These are phyloP conservation scores for Rubus parviflorus DNA, from an alignment of 306 rosid genomes.

Conservation along the genomic window DNA sequence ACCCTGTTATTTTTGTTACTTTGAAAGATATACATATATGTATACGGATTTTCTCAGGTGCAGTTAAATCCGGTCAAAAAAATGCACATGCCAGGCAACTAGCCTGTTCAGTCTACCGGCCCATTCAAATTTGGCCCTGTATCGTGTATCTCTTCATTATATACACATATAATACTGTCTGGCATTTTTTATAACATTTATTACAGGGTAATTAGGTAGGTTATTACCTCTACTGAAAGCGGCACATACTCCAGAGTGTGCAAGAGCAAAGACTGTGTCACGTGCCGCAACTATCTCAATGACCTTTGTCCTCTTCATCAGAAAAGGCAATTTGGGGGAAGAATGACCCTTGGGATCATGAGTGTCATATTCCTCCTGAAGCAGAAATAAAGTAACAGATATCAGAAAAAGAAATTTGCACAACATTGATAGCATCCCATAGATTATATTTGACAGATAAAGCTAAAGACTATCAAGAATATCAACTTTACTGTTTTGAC, in stretches of 20 bases:
- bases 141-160: neutral
- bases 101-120: neutral
- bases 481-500: neutral
- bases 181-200: neutral
- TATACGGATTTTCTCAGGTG: neutral
- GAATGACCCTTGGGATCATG: constrained; percentile 63
- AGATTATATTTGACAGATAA: neutral
- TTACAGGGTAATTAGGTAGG: neutral
- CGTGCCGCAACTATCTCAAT: constrained; percentile 78
- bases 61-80: neutral
- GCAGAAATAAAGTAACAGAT: neutral
- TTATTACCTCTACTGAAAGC: constrained; percentile 72
- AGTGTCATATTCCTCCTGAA: constrained; percentile 62
- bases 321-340: constrained; percentile 52
- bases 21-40: neutral
- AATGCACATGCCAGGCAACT: neutral
- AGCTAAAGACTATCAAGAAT: neutral
- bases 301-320: constrained; percentile 69
- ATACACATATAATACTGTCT: neutral
- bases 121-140: neutral
- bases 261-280: constrained; percentile 61
- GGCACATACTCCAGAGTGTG: constrained; percentile 78
- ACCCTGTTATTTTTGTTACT: neutral
- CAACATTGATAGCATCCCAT: neutral
- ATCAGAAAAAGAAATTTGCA: neutral